phyloP scores from a whole-genome alignment of 129 eudicot species.

The Heracleum sosnowskyi region DNA sequence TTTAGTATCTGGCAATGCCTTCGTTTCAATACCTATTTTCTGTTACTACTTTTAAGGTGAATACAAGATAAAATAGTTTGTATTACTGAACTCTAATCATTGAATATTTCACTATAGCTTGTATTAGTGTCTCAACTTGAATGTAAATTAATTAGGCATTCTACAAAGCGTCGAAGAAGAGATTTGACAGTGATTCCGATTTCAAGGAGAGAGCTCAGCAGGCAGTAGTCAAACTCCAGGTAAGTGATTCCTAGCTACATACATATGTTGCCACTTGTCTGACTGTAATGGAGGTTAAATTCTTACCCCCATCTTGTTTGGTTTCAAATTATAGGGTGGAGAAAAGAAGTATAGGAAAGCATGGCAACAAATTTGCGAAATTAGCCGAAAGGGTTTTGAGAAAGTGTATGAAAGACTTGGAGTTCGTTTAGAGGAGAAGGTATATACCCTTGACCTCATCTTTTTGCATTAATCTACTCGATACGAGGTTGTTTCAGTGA shows the following conservation, averaged over 20 bases:
- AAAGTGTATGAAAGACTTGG: constrained; percentile 62
- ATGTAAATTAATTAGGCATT: constrained; percentile 46
- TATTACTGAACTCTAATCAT: too few relatives aligned
- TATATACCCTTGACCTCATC: background rate
- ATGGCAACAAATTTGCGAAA: constrained; percentile 82
- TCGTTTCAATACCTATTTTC: too few relatives aligned
- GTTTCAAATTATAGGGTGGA: constrained; percentile 43
- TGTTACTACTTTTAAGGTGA: too few relatives aligned
- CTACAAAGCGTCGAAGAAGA: constrained; percentile 77
- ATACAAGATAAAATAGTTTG: too few relatives aligned
- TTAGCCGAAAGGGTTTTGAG: constrained; percentile 58
- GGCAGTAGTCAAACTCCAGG: constrained; percentile 97
- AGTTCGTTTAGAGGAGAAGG: constrained; percentile 86
- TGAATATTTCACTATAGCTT: too few relatives aligned
- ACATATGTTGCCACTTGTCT: background rate
- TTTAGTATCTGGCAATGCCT: too few relatives aligned
- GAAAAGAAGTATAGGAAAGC: constrained; percentile 64
- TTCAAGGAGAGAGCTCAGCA: constrained; percentile 88
- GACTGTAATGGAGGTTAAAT: background rate
- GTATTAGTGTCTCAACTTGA: constrained; percentile 3
- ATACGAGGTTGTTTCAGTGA: too few relatives aligned
- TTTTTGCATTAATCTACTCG: background rate
- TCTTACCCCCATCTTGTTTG: background rate
- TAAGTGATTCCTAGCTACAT: constrained; percentile 27
- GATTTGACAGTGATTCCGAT: constrained; percentile 72